Base-by-base conservation (phyloP, 2,329 filamentous ascomycete species). In the Penicillium sp. region DNA sequence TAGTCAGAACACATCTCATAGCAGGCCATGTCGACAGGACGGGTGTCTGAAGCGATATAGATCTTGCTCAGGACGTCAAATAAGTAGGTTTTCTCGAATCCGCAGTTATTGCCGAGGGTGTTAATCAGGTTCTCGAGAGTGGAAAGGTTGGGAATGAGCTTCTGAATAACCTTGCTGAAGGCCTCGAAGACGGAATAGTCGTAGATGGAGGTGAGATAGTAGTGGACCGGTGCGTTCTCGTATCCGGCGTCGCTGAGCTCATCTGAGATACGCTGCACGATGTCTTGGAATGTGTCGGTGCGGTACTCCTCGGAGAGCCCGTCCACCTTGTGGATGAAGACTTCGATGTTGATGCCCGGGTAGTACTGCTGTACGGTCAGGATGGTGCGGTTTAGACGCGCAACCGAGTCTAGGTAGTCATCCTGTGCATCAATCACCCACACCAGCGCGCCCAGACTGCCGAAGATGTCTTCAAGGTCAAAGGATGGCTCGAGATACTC, bases 361-460 rank as follows among this genome's bases (percentile, higher is more conserved):
- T 95, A 96, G 50, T 82, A 83, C 56, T 89, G 83, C 65, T 95
- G 88, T 1, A 98, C 81, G 55, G 89, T 87, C 47, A 96, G 76
- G 52, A 97, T 95, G 6, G 90, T 95, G 44, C 82, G 77, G 69
- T 95, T 95, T 23, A 98, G 80, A 7, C 88, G 84, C 44, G 82
- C 81, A 39, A 98, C 87, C 14, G 90, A 87, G 67, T 96, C 89
- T 45, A 95, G 81, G 65, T 97, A 98, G 68, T 98, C 93, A 65
- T 98, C 93, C 69, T 98, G 93, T 0, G 93, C 91, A 65, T 98
- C 93, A 49, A 98, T 95, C 50, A 98, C 91, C 91, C 93, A 98
- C 52, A 98, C 95, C 11, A 98, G 76, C 11, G 93, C 90, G 16
- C 93, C 93, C 13, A 95, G 88, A 63, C 91, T 89, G 57, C 89